phyloP scores from a whole-genome alignment of 2,329 filamentous ascomycete species.

The Stachybotrys echinatus region DNA sequence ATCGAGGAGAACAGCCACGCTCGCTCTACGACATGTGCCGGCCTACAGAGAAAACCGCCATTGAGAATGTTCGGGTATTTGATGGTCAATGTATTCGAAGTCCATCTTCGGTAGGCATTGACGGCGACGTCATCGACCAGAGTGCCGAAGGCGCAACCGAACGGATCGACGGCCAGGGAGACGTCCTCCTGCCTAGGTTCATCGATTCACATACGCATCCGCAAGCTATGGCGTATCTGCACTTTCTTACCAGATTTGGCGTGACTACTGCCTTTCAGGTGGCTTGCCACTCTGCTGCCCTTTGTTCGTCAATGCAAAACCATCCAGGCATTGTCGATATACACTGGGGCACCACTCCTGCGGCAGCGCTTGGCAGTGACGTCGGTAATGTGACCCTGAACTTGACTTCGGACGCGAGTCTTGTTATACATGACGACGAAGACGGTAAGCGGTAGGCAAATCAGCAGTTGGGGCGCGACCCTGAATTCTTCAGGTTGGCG shows the following conservation, averaged over 20 bases:
- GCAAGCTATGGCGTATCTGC: conserved; percentile 1
- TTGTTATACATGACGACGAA: conserved; percentile 2
- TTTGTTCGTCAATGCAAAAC: background rate
- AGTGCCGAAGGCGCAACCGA: background rate
- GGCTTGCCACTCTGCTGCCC: conserved; percentile 5
- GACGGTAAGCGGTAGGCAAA: conserved; percentile 1
- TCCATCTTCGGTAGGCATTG: background rate
- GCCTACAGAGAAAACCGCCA: background rate
- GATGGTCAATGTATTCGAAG: background rate
- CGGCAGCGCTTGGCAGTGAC: background rate
- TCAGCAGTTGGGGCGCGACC: background rate
- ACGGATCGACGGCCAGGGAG: conserved; percentile 27
- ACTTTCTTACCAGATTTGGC: conserved; percentile 3
- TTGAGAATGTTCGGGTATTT: background rate
- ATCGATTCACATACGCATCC: conserved; percentile 10
- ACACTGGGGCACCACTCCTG: background rate
- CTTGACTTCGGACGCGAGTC: conserved; percentile 1
- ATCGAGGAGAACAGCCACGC: no score
- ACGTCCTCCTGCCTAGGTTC: conserved; percentile 9
- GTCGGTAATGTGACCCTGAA: background rate
- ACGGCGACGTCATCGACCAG: background rate
- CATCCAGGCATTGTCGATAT: background rate
- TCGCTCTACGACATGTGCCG: no score
- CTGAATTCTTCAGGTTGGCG: conserved; percentile 21
- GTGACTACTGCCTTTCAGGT: conserved; percentile 9